A percentile compares a stretch with the other conserved stretches of the same genome.
These are phyloP conservation scores for Naegleria fowleri DNA, from an alignment of 208 protist genomes.

Conservation along the genomic window DNA sequence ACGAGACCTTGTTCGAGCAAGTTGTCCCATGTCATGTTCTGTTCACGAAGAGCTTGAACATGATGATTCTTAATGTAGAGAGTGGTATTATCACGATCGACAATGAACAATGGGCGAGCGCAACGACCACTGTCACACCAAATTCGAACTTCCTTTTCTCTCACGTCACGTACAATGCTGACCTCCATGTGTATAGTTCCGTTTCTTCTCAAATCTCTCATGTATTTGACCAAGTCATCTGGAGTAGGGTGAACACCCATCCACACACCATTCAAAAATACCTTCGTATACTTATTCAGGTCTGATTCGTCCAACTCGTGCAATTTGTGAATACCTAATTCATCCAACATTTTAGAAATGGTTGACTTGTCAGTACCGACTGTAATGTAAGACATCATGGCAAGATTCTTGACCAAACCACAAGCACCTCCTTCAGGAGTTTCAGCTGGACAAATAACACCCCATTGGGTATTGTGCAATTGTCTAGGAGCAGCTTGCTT, in stretches of 20 bases:
- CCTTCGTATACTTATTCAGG: constrained; percentile 69
- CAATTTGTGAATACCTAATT: constrained; percentile 24
- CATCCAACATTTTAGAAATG: constrained; percentile 65
- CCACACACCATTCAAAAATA: constrained; percentile 91
- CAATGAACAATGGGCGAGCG: constrained; percentile 66
- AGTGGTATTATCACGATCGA: constrained; percentile 54
- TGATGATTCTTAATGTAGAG: constrained; percentile 55
- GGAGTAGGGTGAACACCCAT: constrained; percentile 73
- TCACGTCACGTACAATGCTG: constrained; percentile 56
- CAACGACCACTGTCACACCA: constrained; percentile 69
- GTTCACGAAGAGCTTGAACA: constrained; percentile 42
- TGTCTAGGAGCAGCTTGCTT: constrained; percentile 86
- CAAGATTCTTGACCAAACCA: constrained; percentile 92
- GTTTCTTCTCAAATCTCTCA: constrained; percentile 53
- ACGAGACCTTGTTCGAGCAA: constrained; percentile 80
- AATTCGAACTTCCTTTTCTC: constrained; percentile 64
- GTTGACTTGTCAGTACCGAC: constrained; percentile 39
- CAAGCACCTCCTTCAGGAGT: constrained; percentile 86
- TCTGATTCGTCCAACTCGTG: constrained; percentile 49
- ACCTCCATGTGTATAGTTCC: constrained; percentile 48
- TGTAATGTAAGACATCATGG: constrained; percentile 73
- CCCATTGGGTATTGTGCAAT: constrained; percentile 95
- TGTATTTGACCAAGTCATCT: constrained; percentile 49
- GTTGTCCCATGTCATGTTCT: constrained; percentile 70
- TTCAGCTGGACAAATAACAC: constrained; percentile 89